Base-by-base conservation (phyloP, 306 rosid species). In the Trifolium repens region DNA sequence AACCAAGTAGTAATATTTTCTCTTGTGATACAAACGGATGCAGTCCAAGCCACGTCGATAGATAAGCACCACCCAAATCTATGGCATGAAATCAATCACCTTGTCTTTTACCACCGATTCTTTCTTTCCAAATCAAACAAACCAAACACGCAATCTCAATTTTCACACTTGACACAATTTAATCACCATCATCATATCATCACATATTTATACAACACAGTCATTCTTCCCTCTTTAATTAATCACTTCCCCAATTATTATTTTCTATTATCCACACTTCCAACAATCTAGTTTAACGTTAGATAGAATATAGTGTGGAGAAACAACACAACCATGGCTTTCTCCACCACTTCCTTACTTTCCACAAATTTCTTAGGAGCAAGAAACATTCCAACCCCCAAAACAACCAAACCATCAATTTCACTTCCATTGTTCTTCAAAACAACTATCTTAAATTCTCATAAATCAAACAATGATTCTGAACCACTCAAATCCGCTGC, bases 281-380 rank as follows among this genome's bases (percentile, higher is more conserved):
- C 63, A 32, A 64, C 67, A 42, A 75, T 34, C 42, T 63, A 8
- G 32, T 49, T 24, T 60, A 14, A 11, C 39, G 32, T 13, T 43
- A 67, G 54, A 67, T 26, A 67, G 57, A 26, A 0, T 30, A 30
- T 30, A 30, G 34, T 30, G 34, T 30, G 34, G 5, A 32, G 35
- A 32, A 32, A 4, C 35, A 32, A 32, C 35, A 32, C 35, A 32
- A 53, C 75, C 59, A 93, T 93, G 98, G 92, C 97, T 67, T 87
- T 93, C 60, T 43, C 86, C 77, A 74, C 92, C 61, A 84, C 75
- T 76, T 80, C 89, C 7, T 72, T 91, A 63, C 87, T 91, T 55
- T 88, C 91, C 74, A 88, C 98, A 7, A 76, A 83, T 47, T 87
- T 91, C 63, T 55, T 84, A 2, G 94, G 94, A 32, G 92, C 91